A percentile compares a stretch with the other conserved stretches of the same genome.
These are phyloP conservation scores for Leptographium wingfieldii DNA, from an alignment of 2,329 filamentous ascomycete genomes.

Conservation along the genomic window DNA sequence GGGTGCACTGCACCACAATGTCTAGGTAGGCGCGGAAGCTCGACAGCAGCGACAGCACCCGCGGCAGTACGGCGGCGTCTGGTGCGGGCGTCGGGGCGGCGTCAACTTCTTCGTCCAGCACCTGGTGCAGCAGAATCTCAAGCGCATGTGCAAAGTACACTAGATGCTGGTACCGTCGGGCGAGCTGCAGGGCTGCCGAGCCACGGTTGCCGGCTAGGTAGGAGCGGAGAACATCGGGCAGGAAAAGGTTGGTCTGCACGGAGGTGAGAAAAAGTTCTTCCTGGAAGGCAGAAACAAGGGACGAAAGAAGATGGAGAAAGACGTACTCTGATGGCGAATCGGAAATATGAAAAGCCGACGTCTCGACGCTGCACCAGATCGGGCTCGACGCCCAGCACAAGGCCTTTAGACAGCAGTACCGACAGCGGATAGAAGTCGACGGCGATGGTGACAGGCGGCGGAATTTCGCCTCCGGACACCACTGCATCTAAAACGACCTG, in stretches of 20 bases:
- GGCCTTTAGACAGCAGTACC: conserved; percentile 74
- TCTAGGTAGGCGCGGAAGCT: conserved; percentile 81
- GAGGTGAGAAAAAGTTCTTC: not conserved
- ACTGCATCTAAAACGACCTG: conserved; percentile 68
- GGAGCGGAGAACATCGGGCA: conserved; percentile 75
- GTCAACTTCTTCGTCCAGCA: conserved; percentile 84
- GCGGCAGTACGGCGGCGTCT: conserved; percentile 50
- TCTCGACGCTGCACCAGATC: conserved; percentile 90
- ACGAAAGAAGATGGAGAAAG: not conserved
- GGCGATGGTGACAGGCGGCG: conserved; percentile 61
- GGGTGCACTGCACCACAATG: conserved; percentile 90
- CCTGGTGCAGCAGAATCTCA: conserved; percentile 82
- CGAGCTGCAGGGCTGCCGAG: conserved; percentile 68
- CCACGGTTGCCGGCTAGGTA: conserved; percentile 65
- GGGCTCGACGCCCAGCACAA: conserved; percentile 80
- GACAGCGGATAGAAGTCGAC: conserved; percentile 96
- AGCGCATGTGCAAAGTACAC: conserved; percentile 89
- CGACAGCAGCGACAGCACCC: conserved; percentile 51
- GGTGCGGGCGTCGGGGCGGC: conserved; percentile 46
- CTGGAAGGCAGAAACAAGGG: not conserved
- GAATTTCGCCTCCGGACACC: conserved; percentile 52
- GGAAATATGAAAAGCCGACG: conserved; percentile 79
- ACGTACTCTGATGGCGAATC: conserved; percentile 74
- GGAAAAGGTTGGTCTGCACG: conserved; percentile 72
- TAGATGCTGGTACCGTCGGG: conserved; percentile 73